phyloP scores from a whole-genome alignment of 2,329 filamentous ascomycete genomes.

The Metarhizium guizhouense region DNA sequence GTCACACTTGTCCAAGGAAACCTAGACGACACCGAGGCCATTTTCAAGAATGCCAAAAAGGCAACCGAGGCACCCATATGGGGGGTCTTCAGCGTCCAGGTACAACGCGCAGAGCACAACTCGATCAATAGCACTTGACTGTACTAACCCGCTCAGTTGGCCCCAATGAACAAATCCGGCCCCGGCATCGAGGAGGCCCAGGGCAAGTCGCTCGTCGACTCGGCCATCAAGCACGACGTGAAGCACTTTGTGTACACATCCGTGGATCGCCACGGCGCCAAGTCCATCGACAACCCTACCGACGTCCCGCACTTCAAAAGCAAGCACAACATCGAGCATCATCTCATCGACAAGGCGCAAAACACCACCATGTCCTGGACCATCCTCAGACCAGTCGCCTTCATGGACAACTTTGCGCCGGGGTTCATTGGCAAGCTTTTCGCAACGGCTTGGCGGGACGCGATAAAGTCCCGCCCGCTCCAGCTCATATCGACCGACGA shows the following conservation, averaged over 20 bases:
- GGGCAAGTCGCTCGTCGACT: constrained; percentile 47
- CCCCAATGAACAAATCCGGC: neutral
- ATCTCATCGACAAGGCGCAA: constrained; percentile 38
- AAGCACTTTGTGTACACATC: constrained; percentile 52
- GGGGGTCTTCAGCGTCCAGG: constrained; percentile 40
- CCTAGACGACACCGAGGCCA: constrained; percentile 34
- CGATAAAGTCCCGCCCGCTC: constrained; percentile 16
- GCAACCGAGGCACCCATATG: constrained; percentile 29
- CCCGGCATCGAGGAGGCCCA: constrained; percentile 24
- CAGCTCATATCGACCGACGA: constrained; percentile 23
- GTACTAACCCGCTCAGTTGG: neutral
- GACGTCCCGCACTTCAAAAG: constrained; percentile 49
- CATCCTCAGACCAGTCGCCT: constrained; percentile 28
- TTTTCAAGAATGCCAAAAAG: constrained; percentile 35
- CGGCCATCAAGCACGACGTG: constrained; percentile 42
- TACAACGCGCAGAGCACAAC: neutral
- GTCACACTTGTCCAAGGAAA: constrained; percentile 51
- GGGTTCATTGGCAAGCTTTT: constrained; percentile 21
- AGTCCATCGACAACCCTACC: constrained; percentile 40
- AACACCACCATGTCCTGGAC: constrained; percentile 23
- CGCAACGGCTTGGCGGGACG: constrained; percentile 20
- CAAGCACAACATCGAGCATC: constrained; percentile 52
- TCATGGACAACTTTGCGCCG: constrained; percentile 29
- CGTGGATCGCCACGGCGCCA: constrained; percentile 50
- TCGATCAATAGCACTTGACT: too few species aligned